These are phyloP conservation scores for Cladophialophora chaetospira DNA, from an alignment of 2,329 filamentous ascomycete species.

Conservation along the genomic window DNA sequence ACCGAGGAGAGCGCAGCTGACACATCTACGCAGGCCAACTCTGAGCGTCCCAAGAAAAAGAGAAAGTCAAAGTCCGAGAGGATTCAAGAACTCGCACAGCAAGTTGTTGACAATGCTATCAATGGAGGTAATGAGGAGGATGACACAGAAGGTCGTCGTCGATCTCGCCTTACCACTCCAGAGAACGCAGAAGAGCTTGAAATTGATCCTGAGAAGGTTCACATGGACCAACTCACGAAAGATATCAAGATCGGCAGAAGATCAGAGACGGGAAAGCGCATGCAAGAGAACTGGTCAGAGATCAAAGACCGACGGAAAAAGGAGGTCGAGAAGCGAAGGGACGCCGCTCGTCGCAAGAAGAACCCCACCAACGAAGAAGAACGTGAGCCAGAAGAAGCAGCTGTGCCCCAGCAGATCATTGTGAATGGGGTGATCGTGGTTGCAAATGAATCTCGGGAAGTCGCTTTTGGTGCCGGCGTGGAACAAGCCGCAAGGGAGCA, in stretches of 20 bases:
- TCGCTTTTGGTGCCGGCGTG: constrained; percentile 59
- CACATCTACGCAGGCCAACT: background rate
- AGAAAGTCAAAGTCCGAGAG: constrained; percentile 7
- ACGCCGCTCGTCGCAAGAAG: constrained; percentile 31
- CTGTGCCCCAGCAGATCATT: constrained; percentile 53
- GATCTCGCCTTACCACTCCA: constrained; percentile 35
- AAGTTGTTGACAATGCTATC: constrained; percentile 22
- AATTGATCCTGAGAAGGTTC: constrained; percentile 57
- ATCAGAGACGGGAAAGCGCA: constrained; percentile 59
- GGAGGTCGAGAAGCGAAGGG: constrained; percentile 38
- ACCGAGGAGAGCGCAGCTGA: constrained; percentile 3
- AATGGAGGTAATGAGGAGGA: background rate
- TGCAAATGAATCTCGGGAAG: constrained; percentile 53
- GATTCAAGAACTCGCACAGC: constrained; percentile 16
- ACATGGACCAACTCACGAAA: constrained; percentile 61
- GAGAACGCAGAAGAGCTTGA: constrained; percentile 51
- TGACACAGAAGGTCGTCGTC: background rate
- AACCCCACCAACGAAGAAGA: constrained; percentile 19
- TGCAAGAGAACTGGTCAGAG: constrained; percentile 61
- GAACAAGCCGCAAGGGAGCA: constrained; percentile 46
- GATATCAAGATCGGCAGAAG: constrained; percentile 57
- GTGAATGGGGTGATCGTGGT: constrained; percentile 61
- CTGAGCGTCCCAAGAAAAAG: constrained; percentile 7
- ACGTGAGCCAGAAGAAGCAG: constrained; percentile 5
- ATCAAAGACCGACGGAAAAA: constrained; percentile 47